Conservation (phyloP, 345 rosid species). For the Bruguiera parviflora region DNA sequence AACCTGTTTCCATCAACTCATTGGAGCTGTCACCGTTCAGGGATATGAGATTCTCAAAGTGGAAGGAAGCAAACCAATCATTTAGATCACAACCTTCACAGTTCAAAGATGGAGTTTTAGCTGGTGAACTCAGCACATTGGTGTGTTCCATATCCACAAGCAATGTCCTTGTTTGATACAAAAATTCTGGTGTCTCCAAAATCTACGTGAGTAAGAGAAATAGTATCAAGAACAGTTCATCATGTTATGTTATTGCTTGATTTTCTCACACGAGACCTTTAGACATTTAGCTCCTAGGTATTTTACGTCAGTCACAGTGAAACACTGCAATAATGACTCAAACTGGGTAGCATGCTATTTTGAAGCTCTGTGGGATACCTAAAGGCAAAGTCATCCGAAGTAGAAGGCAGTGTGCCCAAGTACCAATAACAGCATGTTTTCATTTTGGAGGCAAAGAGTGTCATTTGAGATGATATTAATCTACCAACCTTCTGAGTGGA, state of each 20-base stretch:
- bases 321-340: not conserved
- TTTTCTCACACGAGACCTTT: no score
- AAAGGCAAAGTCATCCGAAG: no score
- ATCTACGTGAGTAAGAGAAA: conserved; percentile 42
- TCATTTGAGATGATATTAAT: not conserved
- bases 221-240: conserved; percentile 5
- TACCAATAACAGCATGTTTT: no score
- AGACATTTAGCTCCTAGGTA: no score
- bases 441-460: not conserved
- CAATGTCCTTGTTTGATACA: conserved; percentile 47
- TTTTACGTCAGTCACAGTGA: not conserved
- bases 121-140: conserved; percentile 20
- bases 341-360: not conserved
- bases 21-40: conserved; percentile 33
- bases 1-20: conserved; percentile 40
- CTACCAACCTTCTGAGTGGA: conserved; percentile 68
- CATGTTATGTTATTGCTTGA: not conserved
- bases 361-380: not conserved
- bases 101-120: conserved; percentile 34
- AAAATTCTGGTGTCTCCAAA: conserved; percentile 50
- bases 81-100: conserved; percentile 41
- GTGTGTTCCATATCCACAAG: conserved; percentile 31
- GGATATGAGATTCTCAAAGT: conserved; percentile 34
- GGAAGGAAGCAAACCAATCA: conserved; percentile 56
- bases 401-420: not conserved